Conservation (phyloP, 371 early-diverging fungal species). For the Mucor indicus region DNA sequence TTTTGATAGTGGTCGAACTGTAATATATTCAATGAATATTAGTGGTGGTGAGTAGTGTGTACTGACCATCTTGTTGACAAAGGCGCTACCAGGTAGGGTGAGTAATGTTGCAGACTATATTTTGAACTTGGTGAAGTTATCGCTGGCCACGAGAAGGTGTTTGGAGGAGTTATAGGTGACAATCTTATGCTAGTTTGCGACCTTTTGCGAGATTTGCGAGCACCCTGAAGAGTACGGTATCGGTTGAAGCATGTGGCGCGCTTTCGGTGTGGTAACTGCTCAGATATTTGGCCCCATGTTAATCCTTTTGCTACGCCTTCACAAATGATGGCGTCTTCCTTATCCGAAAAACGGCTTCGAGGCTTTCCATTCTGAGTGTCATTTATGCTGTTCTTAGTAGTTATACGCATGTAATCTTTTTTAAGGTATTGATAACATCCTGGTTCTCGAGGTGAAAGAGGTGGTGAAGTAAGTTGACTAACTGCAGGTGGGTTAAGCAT, state of each 20-base stretch:
- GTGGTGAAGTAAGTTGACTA: conserved; percentile 32
- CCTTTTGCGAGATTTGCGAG: conserved; percentile 45
- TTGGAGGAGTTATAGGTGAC: conserved; percentile 16
- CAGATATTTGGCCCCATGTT: conserved; percentile 51
- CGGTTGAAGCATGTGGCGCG: conserved; percentile 52
- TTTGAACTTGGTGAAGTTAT: conserved; percentile 8
- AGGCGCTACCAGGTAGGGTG: conserved; percentile 19
- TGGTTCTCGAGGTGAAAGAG: conserved; percentile 28
- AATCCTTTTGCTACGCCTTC: conserved; percentile 47
- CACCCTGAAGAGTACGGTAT: conserved; percentile 45
- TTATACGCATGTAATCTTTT: conserved; percentile 1
- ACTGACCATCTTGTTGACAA: conserved; percentile 16
- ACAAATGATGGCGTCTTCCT: conserved; percentile 46
- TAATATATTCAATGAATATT: conserved; percentile 12
- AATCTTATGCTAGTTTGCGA: conserved; percentile 17
- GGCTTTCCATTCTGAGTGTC: conserved; percentile 43
- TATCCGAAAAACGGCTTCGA: conserved; percentile 45
- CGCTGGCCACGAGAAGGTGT: conserved; percentile 13
- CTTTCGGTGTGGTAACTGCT: conserved; percentile 48
- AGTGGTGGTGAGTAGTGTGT: too few relatives aligned
- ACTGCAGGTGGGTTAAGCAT: conserved; percentile 38
- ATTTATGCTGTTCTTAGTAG: neutral
- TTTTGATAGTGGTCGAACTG: too few relatives aligned
- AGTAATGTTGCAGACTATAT: too few relatives aligned
- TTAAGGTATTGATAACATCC: neutral